Evolutionary conservation across 495 filamentous ascomycete genomes (phyloP), one percentile per base, ranked within the genome.

Genomic region (Lindgomyces ingoldianus): DNA sequence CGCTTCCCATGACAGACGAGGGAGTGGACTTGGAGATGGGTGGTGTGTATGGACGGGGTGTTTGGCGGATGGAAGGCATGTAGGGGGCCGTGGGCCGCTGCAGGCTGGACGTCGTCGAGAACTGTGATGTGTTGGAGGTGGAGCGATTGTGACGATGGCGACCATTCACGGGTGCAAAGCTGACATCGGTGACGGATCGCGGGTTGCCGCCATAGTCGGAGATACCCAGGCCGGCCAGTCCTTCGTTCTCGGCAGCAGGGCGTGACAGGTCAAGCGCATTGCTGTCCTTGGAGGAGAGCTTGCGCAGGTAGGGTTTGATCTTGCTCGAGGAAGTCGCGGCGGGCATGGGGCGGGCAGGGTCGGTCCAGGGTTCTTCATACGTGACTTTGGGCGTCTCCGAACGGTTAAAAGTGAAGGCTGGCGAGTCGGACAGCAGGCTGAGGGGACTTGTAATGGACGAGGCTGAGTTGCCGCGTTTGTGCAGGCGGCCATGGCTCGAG

Each of bases 21-120:
- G 83, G 77, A 58, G 78, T 79, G 0, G 84, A 86, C 22, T 79
- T 78, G 30, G 76, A 75, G 11, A 80, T 69, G n/a, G 84, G 80
- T 26, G 83, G 81, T 1, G 81, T 85, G 70, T 83, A 85, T 12
- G 78, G 75, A 33, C 80, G 76, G 18, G 83, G 82, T 9, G 81
- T 83, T 62, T 85, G 85, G 30, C 83, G 81, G 81, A 86, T 81
- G 2, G 84, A 81, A 69, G 86, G 81, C 19, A 84, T 76, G 68
- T 84, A 86, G 39, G 83, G 80, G 30, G 78, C 76, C 27, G 76
- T 77, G 11, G 81, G 79, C 48, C 80, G 77, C 57, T 70, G 70
- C 26, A 76, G 78, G 52, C 76, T 77, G 67, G 81, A 84, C 2
- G 75, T 75, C 1, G 77, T 79, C 2, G 83, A 86, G 36, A 81